Conservation (phyloP, 495 filamentous ascomycete species). For the Neurospora sp. region DNA sequence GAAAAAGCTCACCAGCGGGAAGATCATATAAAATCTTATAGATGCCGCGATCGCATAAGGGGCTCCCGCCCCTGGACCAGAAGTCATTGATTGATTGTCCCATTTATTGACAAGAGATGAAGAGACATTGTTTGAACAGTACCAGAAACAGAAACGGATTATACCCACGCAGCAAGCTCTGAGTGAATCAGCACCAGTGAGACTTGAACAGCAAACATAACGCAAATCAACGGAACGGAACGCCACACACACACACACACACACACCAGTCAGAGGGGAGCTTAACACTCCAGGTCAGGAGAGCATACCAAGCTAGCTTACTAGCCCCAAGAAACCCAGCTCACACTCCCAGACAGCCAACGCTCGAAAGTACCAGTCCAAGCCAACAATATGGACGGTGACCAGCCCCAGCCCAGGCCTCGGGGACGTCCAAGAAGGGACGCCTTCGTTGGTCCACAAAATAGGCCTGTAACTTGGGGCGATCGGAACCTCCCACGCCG, state of each 20-base stretch:
- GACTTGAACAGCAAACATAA: not conserved
- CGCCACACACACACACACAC: not conserved
- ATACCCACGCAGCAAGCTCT: not conserved
- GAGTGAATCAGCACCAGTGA: not conserved
- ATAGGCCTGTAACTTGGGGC: not conserved
- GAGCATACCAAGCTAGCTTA: not conserved
- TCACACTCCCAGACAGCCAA: not conserved
- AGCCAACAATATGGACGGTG: not conserved
- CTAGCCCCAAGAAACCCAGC: not conserved
- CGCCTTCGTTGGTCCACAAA: not conserved
- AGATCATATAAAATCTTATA: not conserved
- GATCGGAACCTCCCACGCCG: not conserved
- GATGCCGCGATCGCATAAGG: not conserved
- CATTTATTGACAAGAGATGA: not conserved
- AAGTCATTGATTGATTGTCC: not conserved
- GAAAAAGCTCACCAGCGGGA: not conserved
- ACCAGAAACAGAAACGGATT: not conserved
- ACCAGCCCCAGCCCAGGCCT: not conserved
- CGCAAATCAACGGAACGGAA: not conserved
- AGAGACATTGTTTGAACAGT: not conserved
- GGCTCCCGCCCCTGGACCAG: not conserved
- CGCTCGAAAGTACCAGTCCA: not conserved
- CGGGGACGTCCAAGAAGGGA: not conserved
- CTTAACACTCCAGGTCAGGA: not conserved
- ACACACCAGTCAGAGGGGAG: not conserved